Base-by-base conservation (phyloP, 345 rosid genomes). In the Euclidium syriacum region DNA sequence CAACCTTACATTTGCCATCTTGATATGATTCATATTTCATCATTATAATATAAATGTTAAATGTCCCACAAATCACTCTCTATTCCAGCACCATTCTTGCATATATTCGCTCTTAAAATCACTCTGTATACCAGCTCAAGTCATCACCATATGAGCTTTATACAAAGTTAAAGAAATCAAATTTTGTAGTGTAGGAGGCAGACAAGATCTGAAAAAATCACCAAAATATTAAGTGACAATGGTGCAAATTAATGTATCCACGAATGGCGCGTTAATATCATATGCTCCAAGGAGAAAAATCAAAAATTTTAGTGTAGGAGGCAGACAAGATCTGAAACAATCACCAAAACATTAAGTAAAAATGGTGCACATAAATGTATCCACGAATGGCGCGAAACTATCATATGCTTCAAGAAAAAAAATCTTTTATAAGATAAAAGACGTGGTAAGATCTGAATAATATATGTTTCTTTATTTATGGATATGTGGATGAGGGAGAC, bases 311-410 rank as follows among this genome's bases (percentile, higher is more conserved):
- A 24, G 26, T 39, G 62, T 26, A 56, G 62, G 35, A 24, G 9
- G 62, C 62, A 56, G 62, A 56, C 62, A 56, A 38, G 14, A 56
- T 56, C 48, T 39, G 62, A 30, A 15, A 23, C 11, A 55, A 14
- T 42, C 59, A 34, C 20, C 43, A 15, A 12, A 22, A 2, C 7
- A 10, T 52, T 33, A 33, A 52, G 58, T 16, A 6, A 52, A 19
- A 35, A 52, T 32, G 40, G 29, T 53, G 30, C 19, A 53, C 59
- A 53, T 53, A n/a, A 35, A 35, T 53, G 44, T 38, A 53, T 53
- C 59, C 59, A 53, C 59, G 59, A 53, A 43, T 22, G n/a, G n/a
- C n/a, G 19, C 10, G 59, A 30, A 34, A 2, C 20, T 53, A 53
- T 53, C 25, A 53, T 53, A 53, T 35, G 18, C 12, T 51, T 51